These are phyloP conservation scores for Theobroma grandiflorum DNA, from an alignment of 441 rosid genomes.

Conservation along the genomic window DNA sequence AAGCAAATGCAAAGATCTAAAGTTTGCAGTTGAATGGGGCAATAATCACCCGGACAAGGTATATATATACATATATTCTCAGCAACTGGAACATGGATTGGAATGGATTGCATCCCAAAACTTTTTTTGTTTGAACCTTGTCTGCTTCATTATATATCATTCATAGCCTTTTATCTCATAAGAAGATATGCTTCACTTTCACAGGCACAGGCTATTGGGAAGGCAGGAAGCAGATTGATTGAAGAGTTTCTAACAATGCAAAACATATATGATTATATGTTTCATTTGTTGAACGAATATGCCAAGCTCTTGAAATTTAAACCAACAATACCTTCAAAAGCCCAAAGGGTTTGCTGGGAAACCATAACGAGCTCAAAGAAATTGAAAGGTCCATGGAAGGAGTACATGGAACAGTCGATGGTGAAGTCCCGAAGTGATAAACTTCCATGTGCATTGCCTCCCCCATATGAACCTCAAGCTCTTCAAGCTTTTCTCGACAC, in stretches of 20 bases:
- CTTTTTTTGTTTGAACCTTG: neutral
- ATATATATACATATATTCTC: neutral
- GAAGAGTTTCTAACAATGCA: conserved; percentile 61
- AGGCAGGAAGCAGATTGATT: conserved; percentile 57
- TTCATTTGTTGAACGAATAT: conserved; percentile 65
- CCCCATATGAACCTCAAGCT: conserved; percentile 49
- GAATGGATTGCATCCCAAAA: neutral
- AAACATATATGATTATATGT: conserved; percentile 75
- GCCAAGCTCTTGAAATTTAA: conserved; percentile 71
- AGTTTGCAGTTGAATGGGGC: conserved; percentile 84
- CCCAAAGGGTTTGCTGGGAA: conserved; percentile 54
- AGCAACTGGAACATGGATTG: neutral
- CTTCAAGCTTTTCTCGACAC: conserved; percentile 39
- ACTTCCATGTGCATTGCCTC: conserved; percentile 65
- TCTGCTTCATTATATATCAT: too few species aligned
- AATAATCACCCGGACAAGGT: conserved; percentile 60
- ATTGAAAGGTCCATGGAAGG: conserved; percentile 40
- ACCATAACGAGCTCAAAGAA: conserved; percentile 45
- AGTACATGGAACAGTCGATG: conserved; percentile 71
- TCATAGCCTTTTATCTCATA: neutral
- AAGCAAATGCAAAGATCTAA: conserved; percentile 57
- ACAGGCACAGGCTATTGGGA: conserved; percentile 46
- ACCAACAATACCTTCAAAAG: conserved; percentile 58
- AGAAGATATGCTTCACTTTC: neutral
- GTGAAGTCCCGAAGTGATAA: conserved; percentile 52